Percentiles rank a stretch among this genome's conserved stretches.
Conservation (phyloP, 2,329 filamentous ascomycete genomes). For the Fusarium dlaminii region DNA sequence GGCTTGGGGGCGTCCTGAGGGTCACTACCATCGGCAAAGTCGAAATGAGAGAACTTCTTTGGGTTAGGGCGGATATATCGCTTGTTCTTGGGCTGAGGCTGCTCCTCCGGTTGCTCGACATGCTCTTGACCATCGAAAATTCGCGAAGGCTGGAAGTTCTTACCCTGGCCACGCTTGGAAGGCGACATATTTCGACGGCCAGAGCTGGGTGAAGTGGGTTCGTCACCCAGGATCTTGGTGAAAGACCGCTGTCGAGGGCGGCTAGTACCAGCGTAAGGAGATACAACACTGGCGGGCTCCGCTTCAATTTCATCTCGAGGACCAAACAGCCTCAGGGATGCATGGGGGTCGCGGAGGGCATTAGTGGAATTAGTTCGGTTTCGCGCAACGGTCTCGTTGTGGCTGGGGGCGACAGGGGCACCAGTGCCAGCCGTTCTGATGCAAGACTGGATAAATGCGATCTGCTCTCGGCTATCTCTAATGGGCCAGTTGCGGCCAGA, state of each 20-base stretch:
- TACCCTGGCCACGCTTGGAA: constrained; percentile 63
- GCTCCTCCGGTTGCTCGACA: constrained; percentile 53
- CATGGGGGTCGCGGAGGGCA: constrained; percentile 70
- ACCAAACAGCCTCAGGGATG: constrained; percentile 79
- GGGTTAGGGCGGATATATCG: constrained; percentile 72
- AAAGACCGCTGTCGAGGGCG: constrained; percentile 73
- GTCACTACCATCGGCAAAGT: constrained; percentile 75
- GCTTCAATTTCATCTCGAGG: constrained; percentile 70
- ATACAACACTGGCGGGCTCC: constrained; percentile 61
- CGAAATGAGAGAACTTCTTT: constrained; percentile 86
- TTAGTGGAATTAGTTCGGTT: constrained; percentile 64
- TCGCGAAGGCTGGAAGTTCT: constrained; percentile 70
- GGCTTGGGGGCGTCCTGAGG: constrained; percentile 57
- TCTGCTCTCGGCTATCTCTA: constrained; percentile 84
- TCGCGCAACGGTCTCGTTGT: constrained; percentile 53
- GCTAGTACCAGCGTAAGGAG: constrained; percentile 65
- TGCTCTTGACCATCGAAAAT: constrained; percentile 68
- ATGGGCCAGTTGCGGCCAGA: constrained; percentile 96
- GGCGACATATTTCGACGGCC: constrained; percentile 61
- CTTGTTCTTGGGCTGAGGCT: constrained; percentile 54
- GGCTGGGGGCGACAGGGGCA: constrained; percentile 45
- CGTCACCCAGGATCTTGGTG: constrained; percentile 75
- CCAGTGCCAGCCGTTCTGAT: constrained; percentile 59
- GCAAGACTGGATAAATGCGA: constrained; percentile 75
- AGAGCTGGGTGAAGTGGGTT: constrained; percentile 58